Base-by-base conservation (phyloP, 23 red algal species). In the Gracilaria gracilis region DNA sequence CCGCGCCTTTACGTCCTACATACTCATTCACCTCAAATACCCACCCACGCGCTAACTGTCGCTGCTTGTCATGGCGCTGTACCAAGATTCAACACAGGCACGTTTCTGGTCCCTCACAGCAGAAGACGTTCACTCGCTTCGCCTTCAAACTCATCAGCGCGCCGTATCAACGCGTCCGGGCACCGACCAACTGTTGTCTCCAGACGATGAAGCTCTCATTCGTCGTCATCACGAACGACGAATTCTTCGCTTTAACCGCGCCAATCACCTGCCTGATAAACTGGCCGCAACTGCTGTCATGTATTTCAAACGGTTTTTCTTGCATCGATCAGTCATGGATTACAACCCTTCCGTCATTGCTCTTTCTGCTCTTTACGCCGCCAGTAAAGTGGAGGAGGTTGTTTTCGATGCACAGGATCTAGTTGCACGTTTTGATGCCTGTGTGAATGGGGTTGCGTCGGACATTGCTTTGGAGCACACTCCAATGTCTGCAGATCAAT, bases 271-370 rank as follows among this genome's bases (percentile, higher is more conserved):
- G 25, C 83, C 83, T 4, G 77, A 67, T 57, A 88, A 83, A 40
- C 71, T 91, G 1, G 79, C 86, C 19, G 95, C 95, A 20, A 97
- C 95, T 31, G 90, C 90, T 47, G 76, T 97, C n/a, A 86, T 78
- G 8, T 94, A 86, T 64, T 97, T 97, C 62, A 93, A 93, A 54
- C 81, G 95, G 16, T 92, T 90, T 21, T 97, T 94, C 76, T 32
- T 93, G 67, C 75, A 88, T 81, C 91, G 61, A 19, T 92, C 87
- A 1, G 91, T 97, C 37, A 86, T 94, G 89, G 87, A 92, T 34
- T 85, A 76, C 25, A 84, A 93, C 55, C 95, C 92, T 15, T 50
- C 91, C 17, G 87, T 69, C 36, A 83, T 93, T n/a, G 66, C 95
- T 27, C 82, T 81, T n/a, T 67, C 80, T 23, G 48, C 90, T 5